Evolutionary conservation across 306 rosid genomes (phyloP), one percentile per base, ranked within the genome.

Genomic region (Neltuma alba): DNA sequence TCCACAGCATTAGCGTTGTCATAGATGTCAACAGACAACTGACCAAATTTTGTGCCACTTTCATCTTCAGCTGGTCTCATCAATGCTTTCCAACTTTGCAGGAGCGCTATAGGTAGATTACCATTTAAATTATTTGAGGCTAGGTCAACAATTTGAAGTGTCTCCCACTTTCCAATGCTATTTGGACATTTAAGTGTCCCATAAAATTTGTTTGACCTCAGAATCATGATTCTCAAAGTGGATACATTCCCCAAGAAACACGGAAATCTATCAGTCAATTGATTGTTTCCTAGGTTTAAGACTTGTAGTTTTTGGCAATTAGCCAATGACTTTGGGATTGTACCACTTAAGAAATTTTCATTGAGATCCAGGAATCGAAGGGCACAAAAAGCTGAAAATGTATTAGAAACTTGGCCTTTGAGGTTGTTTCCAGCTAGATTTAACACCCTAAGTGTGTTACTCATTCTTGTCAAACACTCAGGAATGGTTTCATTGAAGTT

Each of bases 111-210:
- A 14, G 65, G 78, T 31, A 84, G 4, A 21, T 30, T 4, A 6
- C 82, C 86, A 30, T 1, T 44, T 18, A 84, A 81, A 55, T 45
- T 57, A 76, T 81, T 87, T 18, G 7, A 62, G 33, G 81, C 82
- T 0, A 86, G 0, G 14, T 86, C 81, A 9, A 81, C 0, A 31
- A 83, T 83, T 44, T 78, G 82, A 37, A 83, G 81, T 16, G 0
- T 61, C 15, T 2, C 1, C 88, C 86, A 79, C 25, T 37, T 33
- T 12, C 44, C 78, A 61, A 0, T 50, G 25, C 2, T 0, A 3
- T 50, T 37, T 4, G 21, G 20, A 45, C 86, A 85, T 55, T 6
- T 76, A 75, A 82, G 8, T 4, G 33, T 0, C 2, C 82, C 65
- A 8, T 71, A 0, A 23, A 31, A n/a, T 12, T 18, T 33, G 44